phyloP scores from a whole-genome alignment of 2,329 filamentous ascomycete genomes.

The Cordyceps javanica region DNA sequence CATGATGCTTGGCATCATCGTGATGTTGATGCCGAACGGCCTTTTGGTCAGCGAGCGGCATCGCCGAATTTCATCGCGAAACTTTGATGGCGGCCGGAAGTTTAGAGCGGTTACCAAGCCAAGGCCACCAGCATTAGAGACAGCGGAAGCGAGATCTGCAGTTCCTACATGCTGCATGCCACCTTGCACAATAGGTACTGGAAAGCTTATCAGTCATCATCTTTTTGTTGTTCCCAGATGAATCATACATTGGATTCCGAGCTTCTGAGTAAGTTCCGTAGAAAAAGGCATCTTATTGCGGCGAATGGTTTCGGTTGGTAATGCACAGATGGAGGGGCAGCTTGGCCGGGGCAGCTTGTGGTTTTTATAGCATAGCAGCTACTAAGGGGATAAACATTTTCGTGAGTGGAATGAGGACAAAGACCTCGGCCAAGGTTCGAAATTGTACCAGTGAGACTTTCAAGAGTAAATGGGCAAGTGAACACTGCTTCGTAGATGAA shows the following conservation, averaged over 20 bases:
- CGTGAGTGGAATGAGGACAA: too few species aligned
- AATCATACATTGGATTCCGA: slow-evolving; percentile 45
- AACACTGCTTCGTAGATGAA: too few species aligned
- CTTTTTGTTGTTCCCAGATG: neutral
- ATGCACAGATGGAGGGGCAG: neutral
- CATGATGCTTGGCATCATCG: slow-evolving; percentile 79
- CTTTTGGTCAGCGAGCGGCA: slow-evolving; percentile 72
- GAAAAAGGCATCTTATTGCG: slow-evolving; percentile 44
- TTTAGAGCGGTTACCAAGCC: slow-evolving; percentile 84
- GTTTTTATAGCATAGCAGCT: too few species aligned
- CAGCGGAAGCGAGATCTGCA: slow-evolving; percentile 68
- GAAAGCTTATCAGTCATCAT: neutral
- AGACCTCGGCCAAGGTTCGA: too few species aligned
- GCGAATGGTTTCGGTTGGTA: too few species aligned
- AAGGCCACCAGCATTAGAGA: slow-evolving; percentile 75
- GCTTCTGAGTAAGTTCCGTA: slow-evolving; percentile 50
- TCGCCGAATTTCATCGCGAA: slow-evolving; percentile 85
- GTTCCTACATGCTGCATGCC: slow-evolving; percentile 85
- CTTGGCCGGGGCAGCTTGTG: too few species aligned
- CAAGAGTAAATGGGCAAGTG: too few species aligned
- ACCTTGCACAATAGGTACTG: slow-evolving; percentile 71
- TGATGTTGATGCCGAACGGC: slow-evolving; percentile 92
- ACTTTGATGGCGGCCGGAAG: slow-evolving; percentile 83
- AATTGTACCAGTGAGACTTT: too few species aligned
- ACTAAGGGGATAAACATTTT: too few species aligned